Base-by-base conservation (phyloP, 225 moss, liverwort and hornwort species). In the Marchantia polymorpha region DNA sequence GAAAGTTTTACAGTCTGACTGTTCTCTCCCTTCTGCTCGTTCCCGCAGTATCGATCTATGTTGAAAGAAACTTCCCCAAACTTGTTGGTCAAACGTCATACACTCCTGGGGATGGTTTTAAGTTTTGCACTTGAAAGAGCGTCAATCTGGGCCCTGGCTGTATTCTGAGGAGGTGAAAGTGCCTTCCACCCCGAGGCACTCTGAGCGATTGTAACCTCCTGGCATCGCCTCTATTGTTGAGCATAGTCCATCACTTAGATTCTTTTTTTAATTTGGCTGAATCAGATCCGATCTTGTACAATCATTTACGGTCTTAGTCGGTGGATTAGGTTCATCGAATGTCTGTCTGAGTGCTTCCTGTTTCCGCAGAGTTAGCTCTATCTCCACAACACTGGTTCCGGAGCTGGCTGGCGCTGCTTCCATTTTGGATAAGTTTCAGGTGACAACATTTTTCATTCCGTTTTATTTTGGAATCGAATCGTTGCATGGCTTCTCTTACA, bases 341-440 rank as follows among this genome's bases (percentile, higher is more conserved):
- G 59, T 27, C 66, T 58, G 27, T 25, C 77, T 77, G 55, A 73
- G 76, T 66, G 82, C 69, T 77, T 80, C 3, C 60, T 65, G 56
- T 74, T 66, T 77, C 39, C 66, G 66, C 85, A 85, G 81, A 83
- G 65, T 81, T 78, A 80, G 81, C 84, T 80, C 90, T 60, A 61
- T 92, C 82, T 82, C 89, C 71, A 76, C 88, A 64, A 77, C 87
- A 66, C 76, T 86, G 83, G 85, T 87, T 60, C 87, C 92, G 73
- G 95, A 95, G 84, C 83, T 92, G 83, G 87, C 90, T 81, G 87
- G 88, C 74, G 86, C 93, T 78, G 89, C 89, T 70, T 69, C 89
- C 77, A 83, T 89, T 81, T 73, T 95, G 89, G 95, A 93, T 73
- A 95, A 93, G 81, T 95, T 90, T 86, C 95, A 95, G 93, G 94